Percentiles rank a stretch among this genome's conserved stretches.
Evolutionary conservation across 106 monocot genomes (phyloP).

Genomic region (Gastrodia elata): DNA sequence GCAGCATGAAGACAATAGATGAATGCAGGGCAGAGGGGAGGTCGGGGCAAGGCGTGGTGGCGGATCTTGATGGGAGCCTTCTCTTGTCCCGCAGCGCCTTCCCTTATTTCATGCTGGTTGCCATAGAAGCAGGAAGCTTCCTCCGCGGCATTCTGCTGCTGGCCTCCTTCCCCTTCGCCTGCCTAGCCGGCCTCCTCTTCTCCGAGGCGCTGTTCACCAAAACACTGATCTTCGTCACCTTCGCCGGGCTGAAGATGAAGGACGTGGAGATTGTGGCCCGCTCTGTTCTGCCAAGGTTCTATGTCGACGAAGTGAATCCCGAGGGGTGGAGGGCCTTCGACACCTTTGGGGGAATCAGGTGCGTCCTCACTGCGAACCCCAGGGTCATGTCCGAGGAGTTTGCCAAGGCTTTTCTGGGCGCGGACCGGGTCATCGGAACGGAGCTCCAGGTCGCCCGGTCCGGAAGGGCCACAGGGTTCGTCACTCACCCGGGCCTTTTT

Average conservation of each 20-base stretch:
- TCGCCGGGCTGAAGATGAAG: slow-evolving; percentile 26
- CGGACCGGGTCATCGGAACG: slow-evolving; percentile 37
- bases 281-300: slow-evolving; percentile 64
- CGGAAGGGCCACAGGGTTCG: slow-evolving; percentile 48
- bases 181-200: slow-evolving; percentile 17
- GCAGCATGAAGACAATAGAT: slow-evolving; percentile 16
- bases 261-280: slow-evolving; percentile 48
- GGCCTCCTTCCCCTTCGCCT: slow-evolving; percentile 18
- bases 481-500: slow-evolving; percentile 10
- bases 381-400: slow-evolving; percentile 57
- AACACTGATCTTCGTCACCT: slow-evolving; percentile 12
- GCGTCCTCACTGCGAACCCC: slow-evolving; percentile 26
- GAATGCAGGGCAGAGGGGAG: slow-evolving; percentile 31
- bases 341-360: slow-evolving; percentile 29
- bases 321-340: slow-evolving; percentile 48
- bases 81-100: slow-evolving; percentile 37
- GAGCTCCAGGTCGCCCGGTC: slow-evolving; percentile 36
- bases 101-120: slow-evolving; percentile 48
- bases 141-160: slow-evolving; percentile 30
- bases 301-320: slow-evolving; percentile 39
- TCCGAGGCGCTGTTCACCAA: slow-evolving; percentile 21
- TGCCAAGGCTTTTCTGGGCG: slow-evolving; percentile 36
- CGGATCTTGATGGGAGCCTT: slow-evolving; percentile 46
- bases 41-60: slow-evolving; percentile 23
- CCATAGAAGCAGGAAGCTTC: slow-evolving; percentile 48